Evolutionary conservation across 768 basidiomycete genomes (phyloP).

Genomic region (Heimioporus sp.): DNA sequence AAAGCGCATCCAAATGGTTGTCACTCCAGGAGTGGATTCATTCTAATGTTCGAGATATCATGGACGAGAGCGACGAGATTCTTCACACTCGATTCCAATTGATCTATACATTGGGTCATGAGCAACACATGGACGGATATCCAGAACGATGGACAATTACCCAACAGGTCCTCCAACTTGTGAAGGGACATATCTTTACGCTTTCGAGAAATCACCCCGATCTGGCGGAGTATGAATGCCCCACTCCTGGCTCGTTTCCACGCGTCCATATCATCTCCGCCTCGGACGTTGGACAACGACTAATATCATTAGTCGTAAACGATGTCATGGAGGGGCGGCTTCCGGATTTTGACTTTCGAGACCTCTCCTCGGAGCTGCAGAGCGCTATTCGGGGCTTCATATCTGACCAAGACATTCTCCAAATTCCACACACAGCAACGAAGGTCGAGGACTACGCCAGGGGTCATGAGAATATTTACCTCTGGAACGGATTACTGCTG

Average conservation of each 20-base stretch:
- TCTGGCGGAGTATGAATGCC: constrained; percentile 1
- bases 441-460: constrained; percentile 2
- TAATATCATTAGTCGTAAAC: constrained; percentile 1
- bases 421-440: neutral
- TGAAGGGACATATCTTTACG: neutral
- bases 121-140: neutral
- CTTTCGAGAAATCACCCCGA: neutral
- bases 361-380: neutral
- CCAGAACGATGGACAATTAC: neutral
- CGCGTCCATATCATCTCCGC: constrained; percentile 4
- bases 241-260: constrained; percentile 7
- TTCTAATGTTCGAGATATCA: constrained; percentile 10
- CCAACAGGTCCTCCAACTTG: neutral
- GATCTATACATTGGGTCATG: neutral
- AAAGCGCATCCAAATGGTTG: constrained; percentile 8
- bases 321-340: constrained; percentile 11
- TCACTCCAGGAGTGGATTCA: constrained; percentile 14
- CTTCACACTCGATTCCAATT: constrained; percentile 6
- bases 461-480: neutral
- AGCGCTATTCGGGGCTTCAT: constrained; percentile 14
- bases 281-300: neutral
- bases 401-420: neutral
- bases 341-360: constrained; percentile 6
- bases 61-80: constrained; percentile 20
- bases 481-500: constrained; percentile 16